Percentiles rank a stretch among this genome's conserved stretches.
These are phyloP conservation scores for Lepraria neglecta DNA, from an alignment of 495 filamentous ascomycete genomes.

Conservation along the genomic window DNA sequence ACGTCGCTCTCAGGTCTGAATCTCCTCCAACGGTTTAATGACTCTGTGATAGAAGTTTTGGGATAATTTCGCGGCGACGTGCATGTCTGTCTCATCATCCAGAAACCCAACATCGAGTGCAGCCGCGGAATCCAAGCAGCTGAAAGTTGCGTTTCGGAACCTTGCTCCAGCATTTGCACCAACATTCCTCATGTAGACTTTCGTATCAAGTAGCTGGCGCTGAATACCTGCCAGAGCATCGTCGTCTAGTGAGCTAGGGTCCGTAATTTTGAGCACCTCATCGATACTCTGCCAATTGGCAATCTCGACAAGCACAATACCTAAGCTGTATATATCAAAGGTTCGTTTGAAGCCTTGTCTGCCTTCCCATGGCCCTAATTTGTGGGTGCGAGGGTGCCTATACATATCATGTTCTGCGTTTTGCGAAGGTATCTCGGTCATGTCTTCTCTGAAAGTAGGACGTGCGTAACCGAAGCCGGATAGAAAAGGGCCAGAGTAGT, in stretches of 20 bases:
- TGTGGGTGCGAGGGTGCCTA: slow-evolving; percentile 30
- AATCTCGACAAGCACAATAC: slow-evolving; percentile 29
- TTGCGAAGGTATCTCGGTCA: slow-evolving; percentile 19
- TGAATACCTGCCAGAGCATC: background rate
- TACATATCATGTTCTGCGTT: slow-evolving; percentile 30
- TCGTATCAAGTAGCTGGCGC: background rate
- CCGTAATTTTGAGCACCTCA: slow-evolving; percentile 20
- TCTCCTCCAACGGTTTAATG: slow-evolving; percentile 2
- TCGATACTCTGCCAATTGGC: slow-evolving; percentile 32
- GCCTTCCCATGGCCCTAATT: background rate
- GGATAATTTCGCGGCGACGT: background rate
- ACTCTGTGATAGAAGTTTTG: background rate
- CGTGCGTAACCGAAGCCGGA: slow-evolving; percentile 33
- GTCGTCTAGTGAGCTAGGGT: background rate
- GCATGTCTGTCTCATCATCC: background rate
- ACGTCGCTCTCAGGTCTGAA: background rate
- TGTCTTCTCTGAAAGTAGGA: slow-evolving; percentile 18
- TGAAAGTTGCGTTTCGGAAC: slow-evolving; percentile 6
- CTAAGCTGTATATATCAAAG: slow-evolving; percentile 32
- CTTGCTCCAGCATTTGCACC: background rate
- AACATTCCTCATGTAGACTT: background rate
- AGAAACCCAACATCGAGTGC: background rate
- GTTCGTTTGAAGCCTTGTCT: background rate
- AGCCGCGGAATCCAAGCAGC: background rate
- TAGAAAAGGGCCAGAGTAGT: slow-evolving; percentile 24